Evolutionary conservation across 2,329 filamentous ascomycete genomes (phyloP).

Genomic region (Lachnellula arida): DNA sequence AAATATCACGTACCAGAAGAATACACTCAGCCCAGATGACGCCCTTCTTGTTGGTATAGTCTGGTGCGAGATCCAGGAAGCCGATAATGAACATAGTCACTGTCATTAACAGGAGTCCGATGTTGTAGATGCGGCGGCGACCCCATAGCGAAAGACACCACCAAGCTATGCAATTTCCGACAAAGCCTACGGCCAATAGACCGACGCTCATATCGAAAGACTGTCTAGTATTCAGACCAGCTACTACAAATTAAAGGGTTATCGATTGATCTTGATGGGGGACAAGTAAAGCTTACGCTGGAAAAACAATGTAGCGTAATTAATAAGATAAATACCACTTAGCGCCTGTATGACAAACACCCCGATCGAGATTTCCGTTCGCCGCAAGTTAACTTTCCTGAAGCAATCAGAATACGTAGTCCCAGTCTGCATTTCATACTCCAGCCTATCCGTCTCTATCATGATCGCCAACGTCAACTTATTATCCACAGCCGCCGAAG

Average conservation of each 20-base stretch:
- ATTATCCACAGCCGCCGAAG: slow-evolving; percentile 30
- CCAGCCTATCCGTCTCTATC: slow-evolving; percentile 50
- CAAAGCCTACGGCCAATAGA: slow-evolving; percentile 54
- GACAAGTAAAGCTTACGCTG: slow-evolving; percentile 17
- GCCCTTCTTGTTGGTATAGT: slow-evolving; percentile 20
- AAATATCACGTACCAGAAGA: slow-evolving; percentile 16
- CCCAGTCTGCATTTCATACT: slow-evolving; percentile 41
- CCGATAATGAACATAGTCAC: slow-evolving; percentile 44
- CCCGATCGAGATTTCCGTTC: slow-evolving; percentile 49
- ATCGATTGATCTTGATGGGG: not conserved
- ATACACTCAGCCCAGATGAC: slow-evolving; percentile 20
- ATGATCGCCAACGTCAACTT: slow-evolving; percentile 48
- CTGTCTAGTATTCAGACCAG: slow-evolving; percentile 48
- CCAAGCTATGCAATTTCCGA: slow-evolving; percentile 63
- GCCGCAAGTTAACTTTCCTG: slow-evolving; percentile 45
- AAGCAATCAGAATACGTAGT: slow-evolving; percentile 48
- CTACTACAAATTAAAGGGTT: slow-evolving; percentile 37
- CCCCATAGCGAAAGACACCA: slow-evolving; percentile 57
- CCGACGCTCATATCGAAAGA: slow-evolving; percentile 60
- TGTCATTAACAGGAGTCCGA: slow-evolving; percentile 50
- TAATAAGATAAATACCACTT: slow-evolving; percentile 59
- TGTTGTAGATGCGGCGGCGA: slow-evolving; percentile 59
- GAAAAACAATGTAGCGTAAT: slow-evolving; percentile 60
- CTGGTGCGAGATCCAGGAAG: slow-evolving; percentile 34
- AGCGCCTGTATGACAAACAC: slow-evolving; percentile 57